Conservation (phyloP, 495 filamentous ascomycete genomes). For the Aspergillus indologenus region DNA sequence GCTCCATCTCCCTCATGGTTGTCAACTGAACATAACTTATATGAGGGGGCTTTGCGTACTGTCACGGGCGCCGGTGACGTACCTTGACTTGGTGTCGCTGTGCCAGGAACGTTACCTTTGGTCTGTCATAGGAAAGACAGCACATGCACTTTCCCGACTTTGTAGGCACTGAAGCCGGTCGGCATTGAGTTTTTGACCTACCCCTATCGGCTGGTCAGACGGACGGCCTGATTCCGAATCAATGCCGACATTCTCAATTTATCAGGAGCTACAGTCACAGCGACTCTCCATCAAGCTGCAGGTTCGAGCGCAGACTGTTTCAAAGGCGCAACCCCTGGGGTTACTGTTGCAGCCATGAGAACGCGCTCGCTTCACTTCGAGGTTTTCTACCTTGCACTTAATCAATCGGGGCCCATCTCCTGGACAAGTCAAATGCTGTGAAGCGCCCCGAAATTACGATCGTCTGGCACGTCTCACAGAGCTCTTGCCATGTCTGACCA, state of each 20-base stretch:
- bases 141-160: not conserved
- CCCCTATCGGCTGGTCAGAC: not conserved
- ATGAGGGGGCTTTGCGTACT: not conserved
- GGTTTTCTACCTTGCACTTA: not conserved
- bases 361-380: not conserved
- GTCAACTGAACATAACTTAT: not conserved
- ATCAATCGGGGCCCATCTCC: no score
- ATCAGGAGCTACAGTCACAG: not conserved
- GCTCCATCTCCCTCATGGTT: not conserved
- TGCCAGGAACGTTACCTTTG: not conserved
- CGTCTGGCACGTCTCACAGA: not conserved
- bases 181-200: not conserved
- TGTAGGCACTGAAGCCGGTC: not conserved
- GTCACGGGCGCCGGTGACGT: not conserved
- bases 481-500: not conserved
- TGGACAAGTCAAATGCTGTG: not conserved
- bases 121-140: not conserved
- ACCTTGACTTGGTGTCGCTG: not conserved
- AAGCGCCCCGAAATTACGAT: not conserved
- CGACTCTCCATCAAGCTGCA: not conserved
- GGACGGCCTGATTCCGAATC: not conserved
- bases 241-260: not conserved
- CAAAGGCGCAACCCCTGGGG: not conserved
- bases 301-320: not conserved
- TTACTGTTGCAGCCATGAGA: not conserved